Percentiles rank a stretch among this genome's conserved stretches.
phyloP scores from a whole-genome alignment of 2,329 filamentous ascomycete genomes.

The Westerdykella aurantiaca region DNA sequence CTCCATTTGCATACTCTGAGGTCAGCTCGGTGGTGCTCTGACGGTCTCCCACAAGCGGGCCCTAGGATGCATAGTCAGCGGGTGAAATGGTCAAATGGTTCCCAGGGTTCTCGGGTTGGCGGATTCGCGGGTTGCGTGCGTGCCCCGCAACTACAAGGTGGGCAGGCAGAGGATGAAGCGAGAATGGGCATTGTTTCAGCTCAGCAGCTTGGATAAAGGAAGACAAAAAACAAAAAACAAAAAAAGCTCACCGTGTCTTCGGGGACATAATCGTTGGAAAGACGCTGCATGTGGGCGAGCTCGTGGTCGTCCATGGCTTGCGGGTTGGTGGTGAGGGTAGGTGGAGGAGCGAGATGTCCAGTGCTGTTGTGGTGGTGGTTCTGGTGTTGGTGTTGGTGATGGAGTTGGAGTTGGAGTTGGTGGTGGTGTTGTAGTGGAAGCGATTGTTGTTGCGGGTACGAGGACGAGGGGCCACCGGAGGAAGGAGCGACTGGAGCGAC shows the following conservation, averaged over 20 bases:
- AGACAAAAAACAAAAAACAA: background rate
- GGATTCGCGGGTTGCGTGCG: too few species aligned
- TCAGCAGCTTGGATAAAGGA: background rate
- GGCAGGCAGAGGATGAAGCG: too few species aligned
- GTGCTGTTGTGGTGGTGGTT: slow-evolving; percentile 21
- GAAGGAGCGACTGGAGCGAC: slow-evolving; percentile 2
- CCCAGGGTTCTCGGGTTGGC: background rate
- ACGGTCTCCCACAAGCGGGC: slow-evolving; percentile 74
- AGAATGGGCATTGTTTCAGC: too few species aligned
- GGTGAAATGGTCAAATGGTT: background rate
- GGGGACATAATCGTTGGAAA: slow-evolving; percentile 56
- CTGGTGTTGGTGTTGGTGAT: slow-evolving; percentile 11
- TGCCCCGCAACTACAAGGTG: too few species aligned
- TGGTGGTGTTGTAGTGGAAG: background rate
- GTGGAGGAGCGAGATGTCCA: slow-evolving; percentile 36
- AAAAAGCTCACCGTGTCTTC: slow-evolving; percentile 50
- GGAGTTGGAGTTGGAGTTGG: background rate
- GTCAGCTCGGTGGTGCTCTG: slow-evolving; percentile 71
- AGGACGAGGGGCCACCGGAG: slow-evolving; percentile 2
- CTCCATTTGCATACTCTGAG: slow-evolving; percentile 81
- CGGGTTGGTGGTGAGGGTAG: slow-evolving; percentile 10
- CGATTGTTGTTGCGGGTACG: background rate
- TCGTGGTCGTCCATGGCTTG: slow-evolving; percentile 45
- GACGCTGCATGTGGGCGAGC: slow-evolving; percentile 56
- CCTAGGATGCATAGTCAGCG: slow-evolving; percentile 48